Base-by-base conservation (phyloP, 1,284 basidiomycete species). In the Ustilago crameri region DNA sequence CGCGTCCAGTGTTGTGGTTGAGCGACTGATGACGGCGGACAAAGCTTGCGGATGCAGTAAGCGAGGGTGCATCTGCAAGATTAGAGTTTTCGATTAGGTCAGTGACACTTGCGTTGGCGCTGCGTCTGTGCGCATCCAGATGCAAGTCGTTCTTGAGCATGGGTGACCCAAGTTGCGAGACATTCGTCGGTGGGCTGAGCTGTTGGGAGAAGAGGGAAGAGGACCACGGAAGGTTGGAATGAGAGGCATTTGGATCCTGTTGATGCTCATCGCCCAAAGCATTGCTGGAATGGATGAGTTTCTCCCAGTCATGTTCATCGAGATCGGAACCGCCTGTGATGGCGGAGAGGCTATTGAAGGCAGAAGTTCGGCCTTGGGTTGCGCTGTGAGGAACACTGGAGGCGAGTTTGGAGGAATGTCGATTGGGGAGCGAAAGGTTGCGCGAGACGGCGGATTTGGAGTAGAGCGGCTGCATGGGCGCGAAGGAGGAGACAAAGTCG, bases 261-360 rank as follows among this genome's bases (percentile, higher is more conserved):
- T 68, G 65, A 46, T 68, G 65, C 37, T 75, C 75, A 4, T 74
- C 65, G 15, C 58, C 69, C 2, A 75, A 51, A 12, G 68, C 69
- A 23, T 63, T 53, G 38, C 59, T 59, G 10, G 70, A 66, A 18
- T 62, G 63, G 37, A 79, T 77, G 51, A 75, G 68, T 54, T 63
- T 72, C 40, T 79, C 76, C 76, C 76, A 79, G 15, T 79, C 76
- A 45, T 79, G 68, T 8, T 79, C 76, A 52, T 75, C 76, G 9
- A 69, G 18, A 30, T 77, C 75, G 9, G 62, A 54, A 1, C 74
- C 67, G 23, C 75, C 76, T 3, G 70, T 75, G 55, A 79, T 79
- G 42, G 73, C 76, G 5, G 65, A 76, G 9, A 79, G 64, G 34
- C 75, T 77, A 46, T 79, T 79, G 59, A 64, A 68, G 22, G 60